phyloP scores from a whole-genome alignment of 805 yeast genomes.

The Lipomyces kockii region DNA sequence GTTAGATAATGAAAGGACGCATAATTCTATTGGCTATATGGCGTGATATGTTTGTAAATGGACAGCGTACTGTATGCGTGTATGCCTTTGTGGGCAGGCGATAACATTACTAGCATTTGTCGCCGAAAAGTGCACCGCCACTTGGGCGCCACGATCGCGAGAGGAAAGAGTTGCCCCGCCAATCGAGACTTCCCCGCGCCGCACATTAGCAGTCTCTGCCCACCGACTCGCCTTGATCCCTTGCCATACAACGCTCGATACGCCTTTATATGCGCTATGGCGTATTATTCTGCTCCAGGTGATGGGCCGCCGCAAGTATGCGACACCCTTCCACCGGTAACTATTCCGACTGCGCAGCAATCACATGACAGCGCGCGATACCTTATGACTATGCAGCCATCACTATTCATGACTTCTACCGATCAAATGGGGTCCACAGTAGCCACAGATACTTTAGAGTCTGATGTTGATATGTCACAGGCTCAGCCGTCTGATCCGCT shows the following conservation, averaged over 20 bases:
- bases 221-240: neutral
- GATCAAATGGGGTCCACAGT: neutral
- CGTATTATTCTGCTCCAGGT: conserved; percentile 3
- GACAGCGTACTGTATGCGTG: too few species aligned
- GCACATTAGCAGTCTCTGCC: neutral
- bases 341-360: neutral
- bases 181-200: neutral
- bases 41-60: too few species aligned
- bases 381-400: neutral
- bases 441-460: neutral
- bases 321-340: neutral
- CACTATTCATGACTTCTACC: neutral
- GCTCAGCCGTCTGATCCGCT: neutral
- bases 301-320: neutral
- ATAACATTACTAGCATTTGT: too few species aligned
- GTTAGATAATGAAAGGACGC: too few species aligned
- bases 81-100: too few species aligned
- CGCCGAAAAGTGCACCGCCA: neutral
- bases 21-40: too few species aligned
- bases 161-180: neutral
- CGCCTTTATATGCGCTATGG: neutral
- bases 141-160: neutral
- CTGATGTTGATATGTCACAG: neutral
- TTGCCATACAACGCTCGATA: neutral
- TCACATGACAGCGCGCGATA: neutral